phyloP scores from a whole-genome alignment of 768 basidiomycete genomes.

The Mycena filopes region DNA sequence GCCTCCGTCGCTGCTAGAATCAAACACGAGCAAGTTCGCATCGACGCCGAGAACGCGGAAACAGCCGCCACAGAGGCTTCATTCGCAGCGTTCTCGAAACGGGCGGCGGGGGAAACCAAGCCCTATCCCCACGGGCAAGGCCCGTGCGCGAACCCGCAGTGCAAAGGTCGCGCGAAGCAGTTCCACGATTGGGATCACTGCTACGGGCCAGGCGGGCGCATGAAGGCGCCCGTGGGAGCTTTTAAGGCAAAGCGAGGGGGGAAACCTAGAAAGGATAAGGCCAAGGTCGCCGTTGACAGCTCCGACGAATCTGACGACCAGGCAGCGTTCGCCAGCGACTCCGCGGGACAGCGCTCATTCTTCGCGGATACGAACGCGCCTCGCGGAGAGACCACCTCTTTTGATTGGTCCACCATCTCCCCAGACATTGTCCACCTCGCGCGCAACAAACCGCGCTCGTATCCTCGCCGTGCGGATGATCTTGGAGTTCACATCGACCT shows the following conservation, averaged over 20 bases:
- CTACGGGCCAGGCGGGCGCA: constrained; percentile 2
- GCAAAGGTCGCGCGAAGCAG: constrained; percentile 10
- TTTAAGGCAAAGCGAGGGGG: background rate
- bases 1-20: constrained; percentile 4
- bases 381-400: background rate
- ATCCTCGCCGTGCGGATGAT: background rate
- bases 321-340: background rate
- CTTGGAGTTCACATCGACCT: constrained; percentile 35
- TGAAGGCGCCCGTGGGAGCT: background rate
- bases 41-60: constrained; percentile 7
- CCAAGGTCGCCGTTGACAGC: constrained; percentile 1
- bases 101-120: background rate
- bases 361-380: background rate
- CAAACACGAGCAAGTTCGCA: constrained; percentile 16
- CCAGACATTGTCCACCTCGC: background rate
- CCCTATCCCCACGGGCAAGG: constrained; percentile 1
- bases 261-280: constrained; percentile 1
- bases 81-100: constrained; percentile 1
- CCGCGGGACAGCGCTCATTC: background rate
- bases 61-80: background rate
- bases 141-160: constrained; percentile 15
- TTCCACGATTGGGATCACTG: constrained; percentile 21
- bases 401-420: background rate
- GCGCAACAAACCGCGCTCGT: background rate
- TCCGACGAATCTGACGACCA: background rate